Evolutionary conservation across 2,329 filamentous ascomycete species (phyloP).

Genomic region (Macrophomina tecta): DNA sequence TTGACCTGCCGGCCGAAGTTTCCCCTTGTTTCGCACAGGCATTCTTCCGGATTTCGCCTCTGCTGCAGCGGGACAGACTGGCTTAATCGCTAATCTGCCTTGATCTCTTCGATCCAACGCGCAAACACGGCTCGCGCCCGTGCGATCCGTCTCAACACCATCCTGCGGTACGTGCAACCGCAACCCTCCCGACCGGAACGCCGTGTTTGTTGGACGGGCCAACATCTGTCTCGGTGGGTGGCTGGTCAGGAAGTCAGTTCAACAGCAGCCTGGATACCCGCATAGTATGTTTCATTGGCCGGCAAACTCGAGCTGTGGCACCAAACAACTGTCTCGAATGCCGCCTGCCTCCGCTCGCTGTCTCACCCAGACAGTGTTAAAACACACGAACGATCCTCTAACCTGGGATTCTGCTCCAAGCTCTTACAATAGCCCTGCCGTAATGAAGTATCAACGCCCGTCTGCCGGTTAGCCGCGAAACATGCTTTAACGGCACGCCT

Average conservation of each 20-base stretch:
- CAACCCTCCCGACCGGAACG: not conserved
- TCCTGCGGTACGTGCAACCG: not conserved
- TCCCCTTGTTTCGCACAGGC: constrained; percentile 3
- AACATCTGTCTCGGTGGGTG: not conserved
- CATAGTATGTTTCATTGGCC: not conserved
- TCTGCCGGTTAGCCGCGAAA: not conserved
- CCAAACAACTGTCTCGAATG: not conserved
- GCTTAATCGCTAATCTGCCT: not conserved
- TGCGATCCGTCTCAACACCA: not conserved
- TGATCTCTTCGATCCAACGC: constrained; percentile 1
- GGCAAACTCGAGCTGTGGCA: not conserved
- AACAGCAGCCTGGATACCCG: too few species aligned
- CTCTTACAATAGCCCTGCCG: not conserved
- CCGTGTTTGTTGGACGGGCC: not conserved
- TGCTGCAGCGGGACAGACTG: not conserved
- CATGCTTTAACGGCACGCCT: not conserved
- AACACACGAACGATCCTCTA: not conserved
- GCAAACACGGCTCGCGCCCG: not conserved
- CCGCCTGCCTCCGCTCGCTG: not conserved
- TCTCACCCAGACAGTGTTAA: not conserved
- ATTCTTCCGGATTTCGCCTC: not conserved
- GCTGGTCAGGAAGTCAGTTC: too few species aligned
- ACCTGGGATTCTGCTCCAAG: not conserved
- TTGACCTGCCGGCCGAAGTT: not conserved
- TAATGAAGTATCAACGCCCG: constrained; percentile 3